These are phyloP conservation scores for Aspergillus nomiae DNA, from an alignment of 2,329 filamentous ascomycete species.

Conservation along the genomic window DNA sequence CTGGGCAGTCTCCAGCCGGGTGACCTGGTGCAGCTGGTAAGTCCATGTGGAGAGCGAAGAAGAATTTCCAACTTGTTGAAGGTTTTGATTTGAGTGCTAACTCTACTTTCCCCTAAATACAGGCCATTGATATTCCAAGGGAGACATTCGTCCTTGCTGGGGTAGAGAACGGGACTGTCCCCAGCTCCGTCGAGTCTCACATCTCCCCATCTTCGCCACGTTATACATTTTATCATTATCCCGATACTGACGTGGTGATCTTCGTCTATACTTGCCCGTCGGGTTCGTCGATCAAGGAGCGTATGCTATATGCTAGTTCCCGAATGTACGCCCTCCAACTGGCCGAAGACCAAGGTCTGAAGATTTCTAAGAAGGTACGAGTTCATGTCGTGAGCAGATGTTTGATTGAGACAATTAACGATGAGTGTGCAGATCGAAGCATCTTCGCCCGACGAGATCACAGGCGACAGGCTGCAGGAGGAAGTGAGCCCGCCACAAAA, in stretches of 20 bases:
- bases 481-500: constrained; percentile 56
- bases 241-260: constrained; percentile 50
- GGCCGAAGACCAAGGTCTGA: constrained; percentile 59
- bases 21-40: constrained; percentile 54
- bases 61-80: background rate
- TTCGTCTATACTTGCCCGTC: constrained; percentile 68
- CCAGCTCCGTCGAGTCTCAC: constrained; percentile 46
- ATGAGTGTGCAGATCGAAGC: constrained; percentile 54
- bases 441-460: constrained; percentile 61
- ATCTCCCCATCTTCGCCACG: constrained; percentile 59
- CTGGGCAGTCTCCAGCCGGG: constrained; percentile 44
- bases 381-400: constrained; percentile 4
- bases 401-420: constrained; percentile 19
- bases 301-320: constrained; percentile 66
- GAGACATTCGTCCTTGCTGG: constrained; percentile 60
- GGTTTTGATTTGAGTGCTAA: constrained; percentile 24
- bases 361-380: constrained; percentile 58
- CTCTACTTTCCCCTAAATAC: constrained; percentile 23
- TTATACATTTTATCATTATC: constrained; percentile 63
- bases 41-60: constrained; percentile 19
- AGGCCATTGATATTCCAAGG: constrained; percentile 45
- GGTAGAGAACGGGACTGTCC: constrained; percentile 44
- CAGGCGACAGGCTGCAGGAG: constrained; percentile 53
- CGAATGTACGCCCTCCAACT: constrained; percentile 55
- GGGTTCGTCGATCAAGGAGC: constrained; percentile 63